Evolutionary conservation across 805 yeast species (phyloP), one percentile per base, ranked within the genome.

Genomic region (Kodamaea restingae): DNA sequence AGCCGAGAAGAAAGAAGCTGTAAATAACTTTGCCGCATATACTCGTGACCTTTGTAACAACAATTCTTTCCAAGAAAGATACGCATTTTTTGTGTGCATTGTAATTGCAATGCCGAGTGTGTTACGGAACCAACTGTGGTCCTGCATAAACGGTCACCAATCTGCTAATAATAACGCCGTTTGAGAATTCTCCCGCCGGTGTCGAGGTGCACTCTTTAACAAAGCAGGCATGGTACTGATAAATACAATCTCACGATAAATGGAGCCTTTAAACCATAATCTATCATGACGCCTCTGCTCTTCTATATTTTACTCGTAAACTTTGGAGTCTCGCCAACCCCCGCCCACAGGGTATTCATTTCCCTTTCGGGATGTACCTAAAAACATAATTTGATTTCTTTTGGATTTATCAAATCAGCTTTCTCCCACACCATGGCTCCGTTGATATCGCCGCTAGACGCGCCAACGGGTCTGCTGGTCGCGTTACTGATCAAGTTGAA

Each of bases 401-500:
- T 30, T 30, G 32, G 21, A 14, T 15, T 30, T 15, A 30, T 30
- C 32, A 30, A 35, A 27, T 28, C 24, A 14, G 32, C 22, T 25
- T 18, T 15, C 25, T 31, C 35, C 36, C 18, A 15, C 26, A 39
- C 26, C 33, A 39, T 39, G 42, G 35, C 42, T 21, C 33, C 40
- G 31, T 37, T 32, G 35, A 42, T 42, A 15, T 42, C 49, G 31
- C 35, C 37, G 26, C 36, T 45, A 35, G 44, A 37, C 27, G 44
- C 43, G 15, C 46, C 47, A 20, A 41, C 35, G 32, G 38, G 35
- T 24, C 41, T 50, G 20, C 61, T 59, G 22, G 36, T 45, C 18
- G 60, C 67, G 11, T 37, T 63, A 22, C 49, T 60, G 33, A 47
- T 63, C 40, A 60, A 55, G 47, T 43, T 63, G 41, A 61, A 55